phyloP scores from a whole-genome alignment of 179 eudicot species.

The Sideroxylon spinosum region DNA sequence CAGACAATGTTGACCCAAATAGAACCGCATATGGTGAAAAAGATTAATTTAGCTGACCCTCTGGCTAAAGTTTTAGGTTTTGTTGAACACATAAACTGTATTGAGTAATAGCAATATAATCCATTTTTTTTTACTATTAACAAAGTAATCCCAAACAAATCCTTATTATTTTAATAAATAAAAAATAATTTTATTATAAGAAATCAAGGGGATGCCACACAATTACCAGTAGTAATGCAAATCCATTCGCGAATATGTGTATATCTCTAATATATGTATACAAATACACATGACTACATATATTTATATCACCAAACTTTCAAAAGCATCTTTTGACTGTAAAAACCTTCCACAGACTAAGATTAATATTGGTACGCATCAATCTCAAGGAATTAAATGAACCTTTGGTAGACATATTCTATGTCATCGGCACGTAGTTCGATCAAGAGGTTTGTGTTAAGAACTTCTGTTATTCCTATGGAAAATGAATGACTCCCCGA shows the following conservation, averaged over 20 bases:
- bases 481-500: constrained; percentile 86
- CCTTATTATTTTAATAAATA: too few species aligned
- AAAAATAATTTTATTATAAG: too few species aligned
- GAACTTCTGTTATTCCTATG: constrained; percentile 80
- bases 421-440: constrained; percentile 91
- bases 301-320: neutral
- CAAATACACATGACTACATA: too few species aligned
- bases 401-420: constrained; percentile 89
- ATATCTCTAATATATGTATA: too few species aligned
- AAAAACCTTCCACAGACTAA: neutral
- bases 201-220: too few species aligned
- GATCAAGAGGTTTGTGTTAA: constrained; percentile 75
- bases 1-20: neutral
- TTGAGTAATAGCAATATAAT: too few species aligned
- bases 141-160: too few species aligned
- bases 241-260: neutral
- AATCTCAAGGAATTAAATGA: constrained; percentile 15
- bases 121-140: too few species aligned
- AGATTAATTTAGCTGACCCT: neutral
- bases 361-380: neutral
- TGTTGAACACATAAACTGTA: neutral
- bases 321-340: neutral
- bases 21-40: neutral
- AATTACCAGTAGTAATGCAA: neutral
- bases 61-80: neutral